phyloP scores from a whole-genome alignment of 2,329 filamentous ascomycete species.

The Clonostachys byssicola region DNA sequence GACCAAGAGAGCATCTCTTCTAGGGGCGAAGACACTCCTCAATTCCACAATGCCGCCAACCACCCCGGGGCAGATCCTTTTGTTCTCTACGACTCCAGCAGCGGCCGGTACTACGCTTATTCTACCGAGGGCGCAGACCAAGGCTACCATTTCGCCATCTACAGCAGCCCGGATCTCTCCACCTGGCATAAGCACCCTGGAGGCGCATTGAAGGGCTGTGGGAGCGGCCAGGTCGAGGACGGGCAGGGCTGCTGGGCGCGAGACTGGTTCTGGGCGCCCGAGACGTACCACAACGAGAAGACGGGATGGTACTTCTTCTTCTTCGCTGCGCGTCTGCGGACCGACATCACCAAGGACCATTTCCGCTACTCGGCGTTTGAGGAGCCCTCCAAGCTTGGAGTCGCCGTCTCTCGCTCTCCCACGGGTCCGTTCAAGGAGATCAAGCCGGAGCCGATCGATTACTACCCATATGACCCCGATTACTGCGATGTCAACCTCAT shows the following conservation, averaged over 20 bases:
- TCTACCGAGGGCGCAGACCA: constrained; percentile 26
- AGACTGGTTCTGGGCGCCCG: constrained; percentile 28
- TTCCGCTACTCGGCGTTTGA: constrained; percentile 26
- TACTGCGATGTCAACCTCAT: constrained; percentile 30
- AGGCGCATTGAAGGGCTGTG: constrained; percentile 23
- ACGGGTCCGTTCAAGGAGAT: constrained; percentile 25
- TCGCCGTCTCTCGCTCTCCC: constrained; percentile 25
- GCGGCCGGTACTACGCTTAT: constrained; percentile 23
- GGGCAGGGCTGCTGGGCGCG: constrained; percentile 28
- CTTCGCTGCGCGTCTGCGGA: constrained; percentile 23
- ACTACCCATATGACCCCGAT: constrained; percentile 25
- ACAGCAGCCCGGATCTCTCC: constrained; percentile 26
- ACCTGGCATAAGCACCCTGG: constrained; percentile 25
- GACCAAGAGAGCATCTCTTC: background rate
- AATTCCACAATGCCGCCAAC: constrained; percentile 24
- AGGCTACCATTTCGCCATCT: constrained; percentile 23
- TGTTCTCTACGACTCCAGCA: constrained; percentile 21
- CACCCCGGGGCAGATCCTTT: constrained; percentile 24
- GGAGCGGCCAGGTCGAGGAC: constrained; percentile 14
- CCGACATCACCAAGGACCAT: constrained; percentile 21
- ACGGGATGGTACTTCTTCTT: constrained; percentile 31
- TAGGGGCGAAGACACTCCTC: constrained; percentile 6
- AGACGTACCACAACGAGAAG: constrained; percentile 25
- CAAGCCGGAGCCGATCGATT: constrained; percentile 20
- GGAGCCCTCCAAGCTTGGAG: constrained; percentile 26